A percentile compares a stretch with the other conserved stretches of the same genome.
Evolutionary conservation across 2,329 filamentous ascomycete genomes (phyloP).

Genomic region (Neofusicoccum sp.): DNA sequence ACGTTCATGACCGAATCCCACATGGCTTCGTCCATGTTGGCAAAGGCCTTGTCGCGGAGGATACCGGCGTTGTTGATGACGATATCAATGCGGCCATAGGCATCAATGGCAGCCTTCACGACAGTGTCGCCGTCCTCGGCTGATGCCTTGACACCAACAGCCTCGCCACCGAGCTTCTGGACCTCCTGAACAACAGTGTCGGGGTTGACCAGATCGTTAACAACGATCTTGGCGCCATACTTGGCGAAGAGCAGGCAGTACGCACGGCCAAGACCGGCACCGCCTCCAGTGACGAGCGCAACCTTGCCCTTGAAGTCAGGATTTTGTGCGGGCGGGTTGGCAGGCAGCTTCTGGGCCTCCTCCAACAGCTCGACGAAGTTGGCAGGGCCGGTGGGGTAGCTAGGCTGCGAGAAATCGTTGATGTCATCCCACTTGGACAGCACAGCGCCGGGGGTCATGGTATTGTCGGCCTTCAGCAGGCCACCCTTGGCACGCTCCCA

Average conservation of each 20-base stretch:
- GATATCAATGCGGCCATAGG: conserved; percentile 90
- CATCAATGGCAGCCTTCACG: conserved; percentile 89
- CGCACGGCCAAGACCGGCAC: conserved; percentile 83
- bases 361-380: conserved; percentile 87
- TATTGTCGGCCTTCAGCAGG: conserved; percentile 83
- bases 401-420: conserved; percentile 77
- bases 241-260: conserved; percentile 88
- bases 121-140: conserved; percentile 90
- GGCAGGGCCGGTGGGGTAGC: conserved; percentile 79
- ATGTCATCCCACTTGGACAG: conserved; percentile 88
- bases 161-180: conserved; percentile 81
- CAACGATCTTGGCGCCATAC: conserved; percentile 78
- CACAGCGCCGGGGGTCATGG: conserved; percentile 83
- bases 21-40: conserved; percentile 92
- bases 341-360: conserved; percentile 73
- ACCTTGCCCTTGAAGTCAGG: conserved; percentile 82
- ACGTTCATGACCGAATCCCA: conserved; percentile 93
- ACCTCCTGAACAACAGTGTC: conserved; percentile 91
- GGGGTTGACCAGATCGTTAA: conserved; percentile 94
- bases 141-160: conserved; percentile 87
- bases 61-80: conserved; percentile 98
- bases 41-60: conserved; percentile 94
- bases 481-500: conserved; percentile 93
- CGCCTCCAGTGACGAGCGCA: conserved; percentile 81
- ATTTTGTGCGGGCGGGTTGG: conserved; percentile 69